These are phyloP conservation scores for Crithidia brevicula DNA, from an alignment of 208 protist genomes.

Conservation along the genomic window DNA sequence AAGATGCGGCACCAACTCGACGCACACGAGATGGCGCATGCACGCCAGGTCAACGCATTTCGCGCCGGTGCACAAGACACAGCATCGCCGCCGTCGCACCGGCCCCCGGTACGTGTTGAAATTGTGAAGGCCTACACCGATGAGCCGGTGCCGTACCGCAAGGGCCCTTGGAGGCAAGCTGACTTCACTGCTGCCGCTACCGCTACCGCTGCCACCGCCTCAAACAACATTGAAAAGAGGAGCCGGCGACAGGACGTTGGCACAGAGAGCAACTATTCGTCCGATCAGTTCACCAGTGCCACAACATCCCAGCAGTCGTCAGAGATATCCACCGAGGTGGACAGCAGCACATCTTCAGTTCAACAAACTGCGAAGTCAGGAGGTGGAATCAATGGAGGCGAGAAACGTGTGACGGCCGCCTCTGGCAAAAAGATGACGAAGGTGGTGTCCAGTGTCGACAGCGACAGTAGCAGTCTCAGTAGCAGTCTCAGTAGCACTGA, in stretches of 20 bases:
- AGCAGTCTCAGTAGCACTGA: constrained; percentile 46
- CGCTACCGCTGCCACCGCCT: too few relatives aligned
- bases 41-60: constrained; percentile 17
- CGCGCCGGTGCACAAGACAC: constrained; percentile 4
- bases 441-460: constrained; percentile 10
- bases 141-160: constrained; percentile 59
- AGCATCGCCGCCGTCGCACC: background rate
- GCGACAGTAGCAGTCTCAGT: constrained; percentile 14
- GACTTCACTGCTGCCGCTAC: constrained; percentile 13
- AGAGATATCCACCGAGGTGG: background rate
- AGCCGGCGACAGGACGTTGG: background rate
- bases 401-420: background rate
- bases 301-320: constrained; percentile 7
- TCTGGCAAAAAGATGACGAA: background rate
- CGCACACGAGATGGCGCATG: constrained; percentile 28
- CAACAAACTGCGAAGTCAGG: background rate
- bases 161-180: constrained; percentile 43
- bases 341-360: background rate
- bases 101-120: constrained; percentile 41
- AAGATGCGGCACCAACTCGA: constrained; percentile 38
- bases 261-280: constrained; percentile 4
- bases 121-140: constrained; percentile 64
- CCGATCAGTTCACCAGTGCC: constrained; percentile 19
- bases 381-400: background rate
- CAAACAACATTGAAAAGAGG: background rate